These are phyloP conservation scores for Vicia sativa DNA, from an alignment of 306 rosid genomes.

Conservation along the genomic window DNA sequence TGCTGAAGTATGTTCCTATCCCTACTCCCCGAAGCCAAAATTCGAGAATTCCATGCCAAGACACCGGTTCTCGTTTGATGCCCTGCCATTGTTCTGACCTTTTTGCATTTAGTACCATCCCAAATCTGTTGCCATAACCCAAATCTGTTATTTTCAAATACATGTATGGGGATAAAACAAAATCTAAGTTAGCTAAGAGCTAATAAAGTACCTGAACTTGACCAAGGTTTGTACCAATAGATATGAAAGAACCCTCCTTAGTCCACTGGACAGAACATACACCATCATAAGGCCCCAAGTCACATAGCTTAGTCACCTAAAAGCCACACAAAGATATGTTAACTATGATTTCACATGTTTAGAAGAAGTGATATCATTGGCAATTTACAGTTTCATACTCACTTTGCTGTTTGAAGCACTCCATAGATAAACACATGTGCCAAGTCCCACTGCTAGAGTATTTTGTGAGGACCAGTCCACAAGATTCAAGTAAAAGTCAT, in stretches of 20 bases:
- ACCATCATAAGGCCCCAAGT: conserved; percentile 94
- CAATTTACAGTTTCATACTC: conserved; percentile 23
- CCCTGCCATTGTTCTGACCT: conserved; percentile 93
- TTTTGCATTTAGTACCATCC: conserved; percentile 93
- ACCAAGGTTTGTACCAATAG: conserved; percentile 85
- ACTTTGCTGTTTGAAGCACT: conserved; percentile 96
- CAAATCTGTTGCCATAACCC: conserved; percentile 57
- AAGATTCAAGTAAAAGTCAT: conserved; percentile 95
- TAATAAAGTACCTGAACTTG: conserved; percentile 84
- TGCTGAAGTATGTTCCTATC: conserved; percentile 95
- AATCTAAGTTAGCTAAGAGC: not conserved
- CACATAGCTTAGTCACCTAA: conserved; percentile 94
- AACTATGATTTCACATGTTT: not conserved
- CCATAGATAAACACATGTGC: conserved; percentile 95
- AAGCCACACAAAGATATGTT: conserved; percentile 10
- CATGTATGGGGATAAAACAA: not conserved
- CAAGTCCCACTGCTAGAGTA: conserved; percentile 91
- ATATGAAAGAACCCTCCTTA: conserved; percentile 88
- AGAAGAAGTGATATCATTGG: not conserved
- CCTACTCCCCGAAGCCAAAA: conserved; percentile 93
- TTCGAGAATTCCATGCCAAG: conserved; percentile 94
- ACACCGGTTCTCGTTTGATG: conserved; percentile 99
- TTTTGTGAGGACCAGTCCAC: conserved; percentile 99
- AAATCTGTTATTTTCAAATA: not conserved
- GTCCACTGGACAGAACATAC: conserved; percentile 99